Evolutionary conservation across 495 filamentous ascomycete species (phyloP), one percentile per base, ranked within the genome.

Genomic region (Hypoxylon intermedium): DNA sequence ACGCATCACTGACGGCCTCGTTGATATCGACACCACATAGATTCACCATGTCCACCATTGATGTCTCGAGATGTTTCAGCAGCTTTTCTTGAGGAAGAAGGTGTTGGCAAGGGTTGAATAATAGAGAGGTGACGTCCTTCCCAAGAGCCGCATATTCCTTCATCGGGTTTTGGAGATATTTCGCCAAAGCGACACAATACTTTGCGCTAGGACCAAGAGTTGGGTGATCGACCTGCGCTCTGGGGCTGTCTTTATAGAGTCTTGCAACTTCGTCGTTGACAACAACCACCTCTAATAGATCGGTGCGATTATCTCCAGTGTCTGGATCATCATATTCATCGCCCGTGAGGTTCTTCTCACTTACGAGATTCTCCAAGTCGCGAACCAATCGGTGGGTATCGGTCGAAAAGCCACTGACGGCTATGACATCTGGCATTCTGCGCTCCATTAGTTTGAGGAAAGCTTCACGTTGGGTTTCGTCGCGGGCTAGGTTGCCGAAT

Each of bases 21-120:
- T 97, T 96, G 67, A 98, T 86, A 60, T 97, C 89, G 16, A 98
- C 92, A 56, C 94, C 94, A 50, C 91, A 89, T 7, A 98, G 82
- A 71, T 98, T 98, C 64, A 98, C 94, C 86, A 96, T 96, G 67
- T 98, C 95, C 4, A 98, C 93, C 83, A 98, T 87, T 15, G 92
- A 91, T 1, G 90, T 94, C 64, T 98, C 94, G 16, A 98, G 82
- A 51, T 91, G 83, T 70, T 89, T 91, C 40, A 89, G 72, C 4
- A 98, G 78, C 72, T 95, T 89, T 2, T 97, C 93, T 46, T 89
- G 87, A 0, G 92, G 85, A 6, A 98, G 80, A 38, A 96, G 84
- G 50, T 92, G 86, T 73, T 98, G 94, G 53, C 90, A 90, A 18
- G 91, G 84, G 60, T 96, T 92, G 70, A 97, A 97, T 21, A 85